These are phyloP conservation scores for Taiozyma sp. DNA, from an alignment of 1,139 yeast species.

Conservation along the genomic window DNA sequence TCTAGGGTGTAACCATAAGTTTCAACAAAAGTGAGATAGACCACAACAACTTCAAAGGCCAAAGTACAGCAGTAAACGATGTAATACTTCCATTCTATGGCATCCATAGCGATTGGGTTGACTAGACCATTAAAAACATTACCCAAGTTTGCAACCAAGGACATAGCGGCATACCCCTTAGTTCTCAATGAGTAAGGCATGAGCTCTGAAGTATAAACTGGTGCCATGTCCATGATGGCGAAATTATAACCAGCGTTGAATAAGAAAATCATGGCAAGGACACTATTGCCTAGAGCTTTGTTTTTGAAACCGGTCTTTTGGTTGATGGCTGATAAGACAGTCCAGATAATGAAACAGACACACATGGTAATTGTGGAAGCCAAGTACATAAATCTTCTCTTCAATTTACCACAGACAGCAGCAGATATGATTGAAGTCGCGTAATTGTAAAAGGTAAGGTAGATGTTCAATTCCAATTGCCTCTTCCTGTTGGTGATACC, in stretches of 20 bases:
- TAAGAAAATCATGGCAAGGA: slow-evolving; percentile 29
- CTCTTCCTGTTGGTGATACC: slow-evolving; percentile 37
- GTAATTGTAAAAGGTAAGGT: slow-evolving; percentile 12
- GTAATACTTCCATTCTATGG: slow-evolving; percentile 52
- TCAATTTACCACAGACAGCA: slow-evolving; percentile 18
- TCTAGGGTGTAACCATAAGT: slow-evolving; percentile 46
- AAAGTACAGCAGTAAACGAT: slow-evolving; percentile 41
- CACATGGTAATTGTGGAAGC: slow-evolving; percentile 25
- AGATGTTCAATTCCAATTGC: slow-evolving; percentile 30
- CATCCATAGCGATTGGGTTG: slow-evolving; percentile 53
- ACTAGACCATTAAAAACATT: slow-evolving; percentile 40
- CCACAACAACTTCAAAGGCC: slow-evolving; percentile 32
- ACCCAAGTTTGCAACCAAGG: slow-evolving; percentile 26
- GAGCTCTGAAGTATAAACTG: slow-evolving; percentile 31
- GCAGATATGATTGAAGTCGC: not conserved
- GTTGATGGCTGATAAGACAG: slow-evolving; percentile 27
- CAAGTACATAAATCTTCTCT: slow-evolving; percentile 28
- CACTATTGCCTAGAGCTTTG: slow-evolving; percentile 26
- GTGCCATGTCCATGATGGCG: slow-evolving; percentile 25
- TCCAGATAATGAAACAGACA: slow-evolving; percentile 28
- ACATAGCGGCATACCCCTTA: slow-evolving; percentile 26
- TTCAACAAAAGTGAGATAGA: slow-evolving; percentile 39
- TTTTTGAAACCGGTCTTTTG: slow-evolving; percentile 21
- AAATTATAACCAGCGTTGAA: slow-evolving; percentile 28
- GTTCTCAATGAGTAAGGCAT: slow-evolving; percentile 32